Conservation (phyloP, 2,329 filamentous ascomycete species). For the Cercospora sesami region DNA sequence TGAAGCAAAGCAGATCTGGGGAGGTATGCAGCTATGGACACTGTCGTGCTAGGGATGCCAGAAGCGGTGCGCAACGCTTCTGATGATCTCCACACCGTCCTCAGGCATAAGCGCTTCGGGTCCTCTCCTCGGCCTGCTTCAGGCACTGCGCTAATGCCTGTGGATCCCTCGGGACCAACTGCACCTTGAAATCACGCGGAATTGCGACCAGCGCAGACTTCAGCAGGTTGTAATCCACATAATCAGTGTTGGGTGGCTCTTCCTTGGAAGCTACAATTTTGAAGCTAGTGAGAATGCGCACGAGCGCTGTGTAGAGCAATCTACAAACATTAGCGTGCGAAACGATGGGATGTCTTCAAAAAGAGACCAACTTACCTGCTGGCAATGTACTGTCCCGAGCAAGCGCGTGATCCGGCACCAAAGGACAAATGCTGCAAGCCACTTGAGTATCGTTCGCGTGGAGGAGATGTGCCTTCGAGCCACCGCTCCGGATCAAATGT, state of each 20-base stretch:
- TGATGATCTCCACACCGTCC: background rate
- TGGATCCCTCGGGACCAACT: constrained; percentile 54
- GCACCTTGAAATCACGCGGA: constrained; percentile 59
- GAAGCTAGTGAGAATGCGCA: constrained; percentile 53
- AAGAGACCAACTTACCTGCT: constrained; percentile 27
- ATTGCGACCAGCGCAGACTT: constrained; percentile 62
- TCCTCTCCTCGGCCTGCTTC: constrained; percentile 47
- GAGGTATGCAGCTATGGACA: background rate
- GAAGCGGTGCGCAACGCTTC: background rate
- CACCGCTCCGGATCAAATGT: constrained; percentile 55
- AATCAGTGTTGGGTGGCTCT: constrained; percentile 60
- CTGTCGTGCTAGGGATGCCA: background rate
- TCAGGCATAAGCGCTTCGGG: constrained; percentile 25
- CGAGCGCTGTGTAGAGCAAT: constrained; percentile 52
- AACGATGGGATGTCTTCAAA: background rate
- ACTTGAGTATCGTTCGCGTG: constrained; percentile 36
- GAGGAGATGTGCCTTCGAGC: constrained; percentile 44
- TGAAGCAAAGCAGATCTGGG: background rate
- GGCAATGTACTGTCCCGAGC: constrained; percentile 55
- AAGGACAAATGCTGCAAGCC: constrained; percentile 52
- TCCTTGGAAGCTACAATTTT: constrained; percentile 51
- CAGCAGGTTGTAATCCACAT: constrained; percentile 62
- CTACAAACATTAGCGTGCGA: constrained; percentile 30
- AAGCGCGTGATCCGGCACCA: constrained; percentile 54
- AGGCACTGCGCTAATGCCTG: constrained; percentile 45